Base-by-base conservation (phyloP, 148 eudicot species). In the Cornus controversa region DNA sequence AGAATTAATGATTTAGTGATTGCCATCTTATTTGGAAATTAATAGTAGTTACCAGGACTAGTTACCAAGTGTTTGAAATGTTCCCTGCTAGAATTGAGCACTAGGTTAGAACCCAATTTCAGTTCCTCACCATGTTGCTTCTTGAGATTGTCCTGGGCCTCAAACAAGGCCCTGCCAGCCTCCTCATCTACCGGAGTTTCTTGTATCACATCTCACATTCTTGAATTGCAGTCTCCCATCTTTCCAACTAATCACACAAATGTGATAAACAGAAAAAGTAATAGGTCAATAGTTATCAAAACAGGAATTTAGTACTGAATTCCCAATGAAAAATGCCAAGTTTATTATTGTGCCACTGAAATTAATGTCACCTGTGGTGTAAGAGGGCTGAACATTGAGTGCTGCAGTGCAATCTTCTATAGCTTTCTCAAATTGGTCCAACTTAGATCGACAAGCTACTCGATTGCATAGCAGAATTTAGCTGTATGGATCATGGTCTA, bases 351-450 rank as follows among this genome's bases (percentile, higher is more conserved):
- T 54, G 22, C 20, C 20, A 14, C 62, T 54, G 15, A 14, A n/a
- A n/a, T n/a, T n/a, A 54, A 54, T 54, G 62, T 54, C 62, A 54
- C 62, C 2, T 14, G 6, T 5, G 28, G 40, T 16, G 25, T 90
- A 92, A 15, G 86, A 83, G 85, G 97, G 97, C 65, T 78, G 79
- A 2, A 90, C 70, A 60, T 9, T 69, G 54, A 92, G 92, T 70
- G 92, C 94, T n/a, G 80, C 69, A 8, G 82, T 84, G 75, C 92
- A 90, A 76, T 92, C 97, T 62, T 92, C 92, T 4, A 88, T 62
- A 15, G 90, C 90, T 71, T 89, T 89, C 82, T 92, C 94, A 8
- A 82, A 90, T 71, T 84, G 91, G 37, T 91, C 85, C 70, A 89
- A 66, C 80, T 89, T 90, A 50, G 81, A 82, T 36, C 90, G 79